A percentile compares a stretch with the other conserved stretches of the same genome.
These are phyloP conservation scores for Calocybe gambosa DNA, from an alignment of 1,284 basidiomycete genomes.

Conservation along the genomic window DNA sequence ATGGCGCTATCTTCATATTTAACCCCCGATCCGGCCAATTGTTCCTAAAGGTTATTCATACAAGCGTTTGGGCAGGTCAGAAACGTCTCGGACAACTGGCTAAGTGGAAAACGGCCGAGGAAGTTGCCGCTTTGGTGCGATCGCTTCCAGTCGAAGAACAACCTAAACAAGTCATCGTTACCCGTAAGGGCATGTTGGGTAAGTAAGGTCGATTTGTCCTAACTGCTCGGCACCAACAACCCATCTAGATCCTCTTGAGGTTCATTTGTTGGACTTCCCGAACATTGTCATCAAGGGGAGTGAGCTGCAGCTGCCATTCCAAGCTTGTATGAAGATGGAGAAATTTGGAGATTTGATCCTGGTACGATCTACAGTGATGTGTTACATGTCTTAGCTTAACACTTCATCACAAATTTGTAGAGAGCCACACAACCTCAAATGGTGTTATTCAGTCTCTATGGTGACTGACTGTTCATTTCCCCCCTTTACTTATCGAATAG, in stretches of 20 bases:
- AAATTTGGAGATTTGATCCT: conserved; percentile 98
- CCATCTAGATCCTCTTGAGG: conserved; percentile 82
- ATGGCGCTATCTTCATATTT: conserved; percentile 99
- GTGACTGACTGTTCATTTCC: conserved; percentile 28
- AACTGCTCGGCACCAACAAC: neutral
- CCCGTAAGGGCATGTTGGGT: conserved; percentile 98
- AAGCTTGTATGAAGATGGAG: conserved; percentile 99
- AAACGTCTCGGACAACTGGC: conserved; percentile 99
- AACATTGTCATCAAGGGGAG: conserved; percentile 99
- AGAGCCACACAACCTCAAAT: conserved; percentile 98
- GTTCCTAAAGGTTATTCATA: conserved; percentile 99
- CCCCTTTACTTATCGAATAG: conserved; percentile 5
- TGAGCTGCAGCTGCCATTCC: conserved; percentile 97
- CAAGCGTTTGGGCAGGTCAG: conserved; percentile 99
- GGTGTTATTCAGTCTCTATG: conserved; percentile 98
- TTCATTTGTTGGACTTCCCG: conserved; percentile 98
- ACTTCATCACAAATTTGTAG: conserved; percentile 26
- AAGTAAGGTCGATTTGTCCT: conserved; percentile 19
- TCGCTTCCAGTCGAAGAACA: conserved; percentile 99
- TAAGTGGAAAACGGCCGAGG: conserved; percentile 99
- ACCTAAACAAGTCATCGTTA: conserved; percentile 99
- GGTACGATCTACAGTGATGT: conserved; percentile 27
- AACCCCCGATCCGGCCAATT: conserved; percentile 98
- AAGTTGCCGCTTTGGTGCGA: conserved; percentile 96
- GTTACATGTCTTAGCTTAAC: conserved; percentile 2